Evolutionary conservation across 2,329 filamentous ascomycete genomes (phyloP).

Genomic region (Ophiosphaerella narmari): DNA sequence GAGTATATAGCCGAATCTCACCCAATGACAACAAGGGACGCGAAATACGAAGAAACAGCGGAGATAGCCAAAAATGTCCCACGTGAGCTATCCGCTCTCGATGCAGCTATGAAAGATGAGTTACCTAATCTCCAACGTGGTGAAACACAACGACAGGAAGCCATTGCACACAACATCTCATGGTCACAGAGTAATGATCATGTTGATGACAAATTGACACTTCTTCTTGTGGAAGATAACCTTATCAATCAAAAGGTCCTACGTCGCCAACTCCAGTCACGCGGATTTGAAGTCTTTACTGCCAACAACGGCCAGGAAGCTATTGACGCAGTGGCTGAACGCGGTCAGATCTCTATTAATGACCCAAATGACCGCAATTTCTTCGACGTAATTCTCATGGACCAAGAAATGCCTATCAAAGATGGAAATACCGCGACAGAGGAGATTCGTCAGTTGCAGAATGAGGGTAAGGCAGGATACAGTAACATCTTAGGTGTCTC

Average conservation of each 20-base stretch:
- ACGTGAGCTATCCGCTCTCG: slow-evolving; percentile 3
- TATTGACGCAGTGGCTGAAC: slow-evolving; percentile 45
- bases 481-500: slow-evolving; percentile 47
- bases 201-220: slow-evolving; percentile 23
- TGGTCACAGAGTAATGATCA: slow-evolving; percentile 23
- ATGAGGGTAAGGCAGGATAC: slow-evolving; percentile 34
- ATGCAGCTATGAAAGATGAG: slow-evolving; percentile 8
- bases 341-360: slow-evolving; percentile 18
- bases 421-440: slow-evolving; percentile 49
- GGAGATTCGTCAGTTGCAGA: slow-evolving; percentile 47
- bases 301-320: slow-evolving; percentile 54
- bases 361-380: slow-evolving; percentile 28
- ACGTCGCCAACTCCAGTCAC: slow-evolving; percentile 53
- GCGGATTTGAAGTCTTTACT: slow-evolving; percentile 48
- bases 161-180: slow-evolving; percentile 19
- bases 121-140: slow-evolving; percentile 23
- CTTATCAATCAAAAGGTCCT: slow-evolving; percentile 56
- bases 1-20: slow-evolving; percentile 35
- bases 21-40: slow-evolving; percentile 23
- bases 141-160: slow-evolving; percentile 32
- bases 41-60: slow-evolving; percentile 30
- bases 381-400: slow-evolving; percentile 52
- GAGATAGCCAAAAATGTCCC: slow-evolving; percentile 16
- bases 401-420: slow-evolving; percentile 52
- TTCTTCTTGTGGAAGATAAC: slow-evolving; percentile 56